Conservation (phyloP, 345 rosid genomes). For the Gossypium turneri region DNA sequence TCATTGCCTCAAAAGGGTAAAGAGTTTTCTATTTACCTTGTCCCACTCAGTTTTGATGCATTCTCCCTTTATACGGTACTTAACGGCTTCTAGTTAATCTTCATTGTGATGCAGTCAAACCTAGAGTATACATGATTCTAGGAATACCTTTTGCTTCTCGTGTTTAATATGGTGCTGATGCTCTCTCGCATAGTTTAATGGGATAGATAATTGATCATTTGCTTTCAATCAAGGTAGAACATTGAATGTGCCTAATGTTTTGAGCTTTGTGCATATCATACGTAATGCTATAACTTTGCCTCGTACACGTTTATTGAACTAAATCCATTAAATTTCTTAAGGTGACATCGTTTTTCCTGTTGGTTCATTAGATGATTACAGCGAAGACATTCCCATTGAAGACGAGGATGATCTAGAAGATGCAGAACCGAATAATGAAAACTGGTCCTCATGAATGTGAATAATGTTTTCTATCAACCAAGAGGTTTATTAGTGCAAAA, state of each 20-base stretch:
- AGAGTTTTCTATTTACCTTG: no score
- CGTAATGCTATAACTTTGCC: not conserved
- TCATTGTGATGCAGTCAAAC: not conserved
- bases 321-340: not conserved
- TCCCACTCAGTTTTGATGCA: not conserved
- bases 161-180: not conserved
- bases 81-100: not conserved
- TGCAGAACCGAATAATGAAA: constrained; percentile 21
- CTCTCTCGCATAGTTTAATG: not conserved
- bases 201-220: not conserved
- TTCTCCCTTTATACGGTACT: not conserved
- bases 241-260: not conserved
- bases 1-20: no score
- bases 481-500: not conserved
- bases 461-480: not conserved
- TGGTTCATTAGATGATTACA: constrained; percentile 36
- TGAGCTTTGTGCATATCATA: not conserved
- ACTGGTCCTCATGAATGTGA: not conserved
- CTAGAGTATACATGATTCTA: not conserved
- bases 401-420: constrained; percentile 75
- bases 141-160: not conserved
- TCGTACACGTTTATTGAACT: not conserved
- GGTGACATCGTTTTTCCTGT: constrained; percentile 8
- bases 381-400: constrained; percentile 71
- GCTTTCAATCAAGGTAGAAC: not conserved